Base-by-base conservation (phyloP, 306 rosid genomes). In the Amphicarpaea edgeworthii region DNA sequence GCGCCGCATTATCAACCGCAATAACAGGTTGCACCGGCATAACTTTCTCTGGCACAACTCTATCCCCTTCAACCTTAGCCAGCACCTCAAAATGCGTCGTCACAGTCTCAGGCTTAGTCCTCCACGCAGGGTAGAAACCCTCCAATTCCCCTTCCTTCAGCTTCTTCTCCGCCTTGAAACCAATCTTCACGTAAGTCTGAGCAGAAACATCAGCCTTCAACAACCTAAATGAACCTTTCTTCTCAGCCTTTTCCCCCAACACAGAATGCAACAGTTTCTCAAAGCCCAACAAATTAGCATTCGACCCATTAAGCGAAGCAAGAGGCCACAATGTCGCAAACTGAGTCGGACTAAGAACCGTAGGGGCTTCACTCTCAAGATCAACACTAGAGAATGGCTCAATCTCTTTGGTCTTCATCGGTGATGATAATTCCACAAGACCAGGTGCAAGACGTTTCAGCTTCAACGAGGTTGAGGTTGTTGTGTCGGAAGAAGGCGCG, bases 401-500 rank as follows among this genome's bases (percentile, higher is more conserved):
- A 64, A 81, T 24, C 3, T 79, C 61, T 60, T 82, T 87, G 12
- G 81, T 43, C 26, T 83, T 86, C 7, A 87, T 68, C 5, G 81
- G 86, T 19, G 97, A 89, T 8, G 93, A 95, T 43, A 95, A 73
- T 84, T 95, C 99, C 68, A 95, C 99, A 12, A 92, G 90, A 55
- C 97, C 99, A 5, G 99, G 99, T 1, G 97, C 99, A 7, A 92
- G 97, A 67, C 96, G 96, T 75, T 90, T 95, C 47, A 95, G 96
- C 89, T 92, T 95, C 80, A 92, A 89, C 86, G 82, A 87, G 85
- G 90, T 80, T 69, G 90, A 87, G 84, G 90, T 82, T 65, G 90
- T 38, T 6, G 94, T 84, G 1, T 96, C 68, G 0, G 98, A 80
- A 12, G 94, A 80, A 12, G 94, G 68, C 12, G 92, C 87, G 6